phyloP scores from a whole-genome alignment of 1,284 basidiomycete species.

The Amylostereum chailletii region DNA sequence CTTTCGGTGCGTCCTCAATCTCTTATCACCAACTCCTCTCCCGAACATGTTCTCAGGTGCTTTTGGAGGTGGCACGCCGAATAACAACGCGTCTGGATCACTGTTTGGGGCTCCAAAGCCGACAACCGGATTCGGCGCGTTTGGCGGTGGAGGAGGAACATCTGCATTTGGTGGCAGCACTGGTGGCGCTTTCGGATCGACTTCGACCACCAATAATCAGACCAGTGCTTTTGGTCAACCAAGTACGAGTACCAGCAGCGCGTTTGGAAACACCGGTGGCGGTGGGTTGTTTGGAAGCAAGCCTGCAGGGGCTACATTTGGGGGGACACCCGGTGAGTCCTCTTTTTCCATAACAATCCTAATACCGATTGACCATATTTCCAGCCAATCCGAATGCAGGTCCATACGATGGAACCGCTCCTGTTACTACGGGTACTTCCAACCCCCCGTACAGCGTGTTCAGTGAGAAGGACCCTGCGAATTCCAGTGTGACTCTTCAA shows the following conservation, averaged over 20 bases:
- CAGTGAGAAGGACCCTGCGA: conserved; percentile 50
- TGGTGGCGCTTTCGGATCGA: background rate
- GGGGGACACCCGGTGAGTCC: conserved; percentile 5
- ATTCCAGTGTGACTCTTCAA: conserved; percentile 34
- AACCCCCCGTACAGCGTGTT: conserved; percentile 47
- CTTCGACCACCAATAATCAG: conserved; percentile 25
- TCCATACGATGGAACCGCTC: conserved; percentile 25
- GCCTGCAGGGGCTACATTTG: conserved; percentile 15
- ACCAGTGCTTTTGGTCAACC: conserved; percentile 5
- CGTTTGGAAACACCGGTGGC: conserved; percentile 10
- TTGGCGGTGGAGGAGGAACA: background rate
- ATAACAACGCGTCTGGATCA: conserved; percentile 37
- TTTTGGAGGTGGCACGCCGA: conserved; percentile 24
- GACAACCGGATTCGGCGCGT: background rate
- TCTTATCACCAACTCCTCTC: conserved; percentile 8
- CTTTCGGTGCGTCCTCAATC: conserved; percentile 30
- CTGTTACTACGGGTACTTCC: conserved; percentile 55
- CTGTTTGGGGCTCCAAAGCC: conserved; percentile 27
- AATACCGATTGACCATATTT: background rate
- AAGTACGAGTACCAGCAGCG: background rate
- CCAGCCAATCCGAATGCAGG: conserved; percentile 15
- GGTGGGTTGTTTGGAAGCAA: conserved; percentile 23
- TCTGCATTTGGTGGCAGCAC: background rate
- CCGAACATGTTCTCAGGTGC: conserved; percentile 15
- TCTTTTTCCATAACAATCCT: background rate